These are phyloP conservation scores for Boletus rubescentipes DNA, from an alignment of 768 basidiomycete species.

Conservation along the genomic window DNA sequence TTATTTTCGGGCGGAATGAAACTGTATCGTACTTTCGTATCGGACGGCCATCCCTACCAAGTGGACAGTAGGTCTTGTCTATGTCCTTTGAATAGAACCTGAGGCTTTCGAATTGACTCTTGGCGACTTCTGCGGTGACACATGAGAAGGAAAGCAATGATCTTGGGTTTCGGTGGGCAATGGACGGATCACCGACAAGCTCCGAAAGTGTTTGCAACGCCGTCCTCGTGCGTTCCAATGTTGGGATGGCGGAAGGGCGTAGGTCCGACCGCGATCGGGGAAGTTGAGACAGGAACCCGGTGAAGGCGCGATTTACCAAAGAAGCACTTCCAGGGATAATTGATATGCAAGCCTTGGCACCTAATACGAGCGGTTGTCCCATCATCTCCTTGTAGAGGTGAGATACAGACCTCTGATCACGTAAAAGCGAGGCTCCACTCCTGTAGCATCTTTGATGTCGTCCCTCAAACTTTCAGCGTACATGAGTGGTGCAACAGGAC, in stretches of 20 bases:
- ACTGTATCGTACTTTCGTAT: conserved; percentile 51
- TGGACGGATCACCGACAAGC: conserved; percentile 44
- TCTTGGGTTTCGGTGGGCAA: conserved; percentile 51
- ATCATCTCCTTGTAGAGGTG: neutral
- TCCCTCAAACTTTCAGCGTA: conserved; percentile 56
- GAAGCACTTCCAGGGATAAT: conserved; percentile 56
- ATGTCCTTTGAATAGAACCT: conserved; percentile 45
- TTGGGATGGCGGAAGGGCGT: conserved; percentile 33
- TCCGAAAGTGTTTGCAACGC: conserved; percentile 57
- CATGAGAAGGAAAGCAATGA: conserved; percentile 70
- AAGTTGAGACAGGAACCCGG: conserved; percentile 59
- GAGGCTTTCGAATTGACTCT: conserved; percentile 52
- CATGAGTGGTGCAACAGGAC: conserved; percentile 50
- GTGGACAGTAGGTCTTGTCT: conserved; percentile 51
- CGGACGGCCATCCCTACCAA: conserved; percentile 57
- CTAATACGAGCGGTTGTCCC: conserved; percentile 31
- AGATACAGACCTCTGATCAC: conserved; percentile 55
- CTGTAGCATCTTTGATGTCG: conserved; percentile 46
- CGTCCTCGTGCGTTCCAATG: conserved; percentile 49
- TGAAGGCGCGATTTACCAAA: conserved; percentile 61
- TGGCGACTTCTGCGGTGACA: conserved; percentile 49
- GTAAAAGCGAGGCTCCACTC: conserved; percentile 51
- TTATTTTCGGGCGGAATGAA: neutral
- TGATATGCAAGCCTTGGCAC: conserved; percentile 54
- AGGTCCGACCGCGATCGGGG: conserved; percentile 51